These are phyloP conservation scores for Camelina neglecta DNA, from an alignment of 345 rosid genomes.

Conservation along the genomic window DNA sequence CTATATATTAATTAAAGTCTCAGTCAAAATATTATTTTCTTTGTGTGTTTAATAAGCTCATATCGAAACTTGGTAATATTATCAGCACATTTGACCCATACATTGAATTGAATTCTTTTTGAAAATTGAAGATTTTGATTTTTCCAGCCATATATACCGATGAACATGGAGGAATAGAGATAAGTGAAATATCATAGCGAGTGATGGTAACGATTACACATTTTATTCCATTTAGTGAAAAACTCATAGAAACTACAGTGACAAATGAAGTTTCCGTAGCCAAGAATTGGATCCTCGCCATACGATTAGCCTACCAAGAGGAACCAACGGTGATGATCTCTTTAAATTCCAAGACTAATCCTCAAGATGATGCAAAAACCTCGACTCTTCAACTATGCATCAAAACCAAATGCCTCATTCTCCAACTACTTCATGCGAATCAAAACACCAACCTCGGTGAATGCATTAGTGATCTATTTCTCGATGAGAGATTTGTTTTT, in stretches of 20 bases:
- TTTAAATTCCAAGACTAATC: slow-evolving; percentile 23
- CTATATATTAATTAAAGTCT: neutral
- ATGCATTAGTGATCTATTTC: slow-evolving; percentile 13
- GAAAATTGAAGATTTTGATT: slow-evolving; percentile 2
- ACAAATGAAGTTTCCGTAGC: slow-evolving; percentile 37
- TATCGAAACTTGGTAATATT: neutral
- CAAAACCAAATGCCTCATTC: slow-evolving; percentile 35
- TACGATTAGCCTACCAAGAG: slow-evolving; percentile 14
- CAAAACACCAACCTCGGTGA: slow-evolving; percentile 27
- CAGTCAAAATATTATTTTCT: neutral
- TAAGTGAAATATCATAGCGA: neutral
- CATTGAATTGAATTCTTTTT: neutral
- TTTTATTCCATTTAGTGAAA: slow-evolving; percentile 1
- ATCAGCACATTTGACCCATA: slow-evolving; percentile 29
- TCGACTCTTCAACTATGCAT: slow-evolving; percentile 37
- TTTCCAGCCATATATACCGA: slow-evolving; percentile 12
- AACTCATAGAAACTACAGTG: slow-evolving; percentile 36
- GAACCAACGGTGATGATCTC: slow-evolving; percentile 34
- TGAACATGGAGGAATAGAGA: slow-evolving; percentile 3
- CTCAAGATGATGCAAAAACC: slow-evolving; percentile 22
- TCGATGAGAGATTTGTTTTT: slow-evolving; percentile 25
- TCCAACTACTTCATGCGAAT: slow-evolving; percentile 32
- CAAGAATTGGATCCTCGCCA: slow-evolving; percentile 33
- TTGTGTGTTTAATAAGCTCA: neutral
- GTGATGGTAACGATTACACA: slow-evolving; percentile 18